These are phyloP conservation scores for Alternaria infectoria DNA, from an alignment of 2,329 filamentous ascomycete genomes.

Conservation along the genomic window DNA sequence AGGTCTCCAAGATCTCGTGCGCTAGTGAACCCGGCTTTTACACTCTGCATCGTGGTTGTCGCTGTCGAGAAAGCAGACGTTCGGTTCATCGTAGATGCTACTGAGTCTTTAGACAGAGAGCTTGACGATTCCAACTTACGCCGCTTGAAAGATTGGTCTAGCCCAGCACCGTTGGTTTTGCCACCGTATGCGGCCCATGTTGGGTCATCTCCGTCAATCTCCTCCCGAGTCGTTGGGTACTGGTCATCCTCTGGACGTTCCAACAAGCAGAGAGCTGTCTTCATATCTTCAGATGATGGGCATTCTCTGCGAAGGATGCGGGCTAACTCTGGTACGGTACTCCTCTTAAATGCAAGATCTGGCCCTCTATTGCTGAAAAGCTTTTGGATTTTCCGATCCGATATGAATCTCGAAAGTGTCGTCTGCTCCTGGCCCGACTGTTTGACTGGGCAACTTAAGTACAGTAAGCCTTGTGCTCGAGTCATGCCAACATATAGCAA, in stretches of 20 bases:
- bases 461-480: constrained; percentile 82
- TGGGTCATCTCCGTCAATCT: constrained; percentile 38
- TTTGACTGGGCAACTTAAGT: constrained; percentile 79
- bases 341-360: constrained; percentile 63
- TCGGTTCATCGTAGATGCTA: constrained; percentile 41
- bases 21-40: constrained; percentile 46
- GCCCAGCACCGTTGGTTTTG: constrained; percentile 11
- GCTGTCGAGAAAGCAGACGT: constrained; percentile 35
- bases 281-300: constrained; percentile 56
- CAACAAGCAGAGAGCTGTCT: constrained; percentile 27
- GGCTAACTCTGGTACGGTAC: constrained; percentile 69
- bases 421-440: constrained; percentile 68
- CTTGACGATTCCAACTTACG: constrained; percentile 31
- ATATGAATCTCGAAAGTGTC: constrained; percentile 75
- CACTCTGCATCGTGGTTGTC: constrained; percentile 27
- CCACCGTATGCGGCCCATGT: constrained; percentile 24
- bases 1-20: constrained; percentile 38
- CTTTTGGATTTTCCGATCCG: constrained; percentile 58
- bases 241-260: constrained; percentile 45
- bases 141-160: constrained; percentile 28
- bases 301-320: constrained; percentile 71
- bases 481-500: constrained; percentile 98
- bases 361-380: constrained; percentile 70
- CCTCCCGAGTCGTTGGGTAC: constrained; percentile 44
- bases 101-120: constrained; percentile 12